These are phyloP conservation scores for Trametes hirsuta DNA, from an alignment of 1,284 basidiomycete species.

Conservation along the genomic window DNA sequence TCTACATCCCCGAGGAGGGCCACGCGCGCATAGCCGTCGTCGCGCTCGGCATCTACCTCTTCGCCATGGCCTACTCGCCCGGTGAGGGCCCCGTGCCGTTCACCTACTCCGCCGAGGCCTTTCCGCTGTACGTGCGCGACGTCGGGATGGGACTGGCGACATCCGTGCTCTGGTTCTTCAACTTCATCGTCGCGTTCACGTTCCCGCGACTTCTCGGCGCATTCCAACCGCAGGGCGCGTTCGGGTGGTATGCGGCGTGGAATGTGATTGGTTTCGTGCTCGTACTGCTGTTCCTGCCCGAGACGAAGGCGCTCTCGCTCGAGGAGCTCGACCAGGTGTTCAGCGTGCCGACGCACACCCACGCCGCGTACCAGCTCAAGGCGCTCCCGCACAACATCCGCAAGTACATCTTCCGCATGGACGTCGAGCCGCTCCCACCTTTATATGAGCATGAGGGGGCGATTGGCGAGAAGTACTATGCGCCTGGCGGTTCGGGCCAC, in stretches of 20 bases:
- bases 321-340: conserved; percentile 79
- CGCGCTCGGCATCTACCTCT: conserved; percentile 67
- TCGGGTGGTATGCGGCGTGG: conserved; percentile 63
- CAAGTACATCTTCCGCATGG: conserved; percentile 58
- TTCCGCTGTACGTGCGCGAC: conserved; percentile 74
- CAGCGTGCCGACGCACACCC: conserved; percentile 62
- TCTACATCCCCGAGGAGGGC: conserved; percentile 44
- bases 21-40: conserved; percentile 53
- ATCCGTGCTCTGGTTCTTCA: conserved; percentile 68
- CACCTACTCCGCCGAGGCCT: conserved; percentile 76
- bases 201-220: conserved; percentile 69
- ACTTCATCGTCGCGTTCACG: conserved; percentile 71
- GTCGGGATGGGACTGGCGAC: conserved; percentile 74
- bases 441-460: conserved; percentile 51
- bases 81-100: conserved; percentile 85
- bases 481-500: conserved; percentile 33
- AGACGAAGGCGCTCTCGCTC: conserved; percentile 81
- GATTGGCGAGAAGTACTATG: conserved; percentile 38
- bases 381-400: conserved; percentile 63
- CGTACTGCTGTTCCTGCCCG: conserved; percentile 70
- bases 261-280: conserved; percentile 56
- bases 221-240: conserved; percentile 72
- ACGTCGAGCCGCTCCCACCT: conserved; percentile 47
- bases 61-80: conserved; percentile 64
- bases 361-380: conserved; percentile 67